These are phyloP conservation scores for Thalassiosira hispida DNA, from an alignment of 352 stramenopile genomes.

Conservation along the genomic window DNA sequence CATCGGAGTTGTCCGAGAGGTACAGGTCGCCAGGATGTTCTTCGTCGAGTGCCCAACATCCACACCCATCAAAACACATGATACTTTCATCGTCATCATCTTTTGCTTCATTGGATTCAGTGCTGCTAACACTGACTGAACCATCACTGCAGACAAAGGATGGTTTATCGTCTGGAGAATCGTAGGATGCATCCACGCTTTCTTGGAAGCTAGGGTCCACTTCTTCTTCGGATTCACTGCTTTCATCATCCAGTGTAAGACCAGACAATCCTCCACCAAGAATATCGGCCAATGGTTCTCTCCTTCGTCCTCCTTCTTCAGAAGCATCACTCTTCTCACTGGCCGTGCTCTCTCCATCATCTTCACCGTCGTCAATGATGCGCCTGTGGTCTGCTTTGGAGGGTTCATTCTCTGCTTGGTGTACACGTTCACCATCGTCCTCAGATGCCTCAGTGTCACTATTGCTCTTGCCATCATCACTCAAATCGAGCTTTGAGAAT, in stretches of 20 bases:
- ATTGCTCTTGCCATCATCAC: constrained; percentile 14
- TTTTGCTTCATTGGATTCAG: constrained; percentile 5
- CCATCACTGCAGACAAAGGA: background rate
- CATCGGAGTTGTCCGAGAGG: constrained; percentile 8
- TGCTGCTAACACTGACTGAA: background rate
- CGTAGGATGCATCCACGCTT: background rate
- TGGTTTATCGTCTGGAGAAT: background rate
- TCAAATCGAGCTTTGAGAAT: background rate
- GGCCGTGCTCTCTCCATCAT: background rate
- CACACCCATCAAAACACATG: constrained; percentile 43
- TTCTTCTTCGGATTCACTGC: constrained; percentile 1
- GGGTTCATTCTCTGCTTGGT: background rate
- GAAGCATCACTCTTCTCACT: background rate
- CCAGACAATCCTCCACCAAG: constrained; percentile 2
- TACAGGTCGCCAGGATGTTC: constrained; percentile 13
- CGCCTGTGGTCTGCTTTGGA: background rate
- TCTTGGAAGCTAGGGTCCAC: background rate
- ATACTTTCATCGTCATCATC: constrained; percentile 43
- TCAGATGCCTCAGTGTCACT: background rate
- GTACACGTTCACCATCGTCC: background rate
- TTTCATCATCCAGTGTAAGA: constrained; percentile 9
- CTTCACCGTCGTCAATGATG: constrained; percentile 9
- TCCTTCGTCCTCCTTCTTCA: constrained; percentile 11
- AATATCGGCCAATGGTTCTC: background rate
- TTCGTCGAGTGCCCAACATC: constrained; percentile 43